Conservation (phyloP, 1,284 basidiomycete genomes). For the Lentinula novae-zelandiae region DNA sequence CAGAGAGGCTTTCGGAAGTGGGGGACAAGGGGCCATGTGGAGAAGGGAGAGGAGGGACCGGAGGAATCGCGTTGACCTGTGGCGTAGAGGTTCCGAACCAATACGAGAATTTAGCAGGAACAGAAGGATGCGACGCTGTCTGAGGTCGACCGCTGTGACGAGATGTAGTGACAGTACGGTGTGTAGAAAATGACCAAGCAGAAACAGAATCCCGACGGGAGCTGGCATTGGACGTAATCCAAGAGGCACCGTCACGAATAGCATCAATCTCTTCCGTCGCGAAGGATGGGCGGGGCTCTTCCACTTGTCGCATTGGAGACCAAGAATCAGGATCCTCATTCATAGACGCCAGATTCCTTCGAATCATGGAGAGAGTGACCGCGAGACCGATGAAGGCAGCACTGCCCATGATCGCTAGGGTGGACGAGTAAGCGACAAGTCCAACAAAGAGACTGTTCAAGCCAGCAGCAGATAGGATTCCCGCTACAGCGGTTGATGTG, state of each 20-base stretch:
- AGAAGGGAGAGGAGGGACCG: conserved; percentile 62
- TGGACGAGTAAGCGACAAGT: conserved; percentile 51
- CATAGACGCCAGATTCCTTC: conserved; percentile 53
- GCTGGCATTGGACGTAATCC: conserved; percentile 65
- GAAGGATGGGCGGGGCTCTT: conserved; percentile 56
- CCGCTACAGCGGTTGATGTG: conserved; percentile 55
- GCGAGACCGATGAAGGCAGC: conserved; percentile 52
- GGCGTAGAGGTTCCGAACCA: conserved; percentile 51
- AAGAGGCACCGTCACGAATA: conserved; percentile 66
- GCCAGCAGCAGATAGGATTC: conserved; percentile 50
- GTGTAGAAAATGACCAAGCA: conserved; percentile 68
- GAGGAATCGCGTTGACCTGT: conserved; percentile 41
- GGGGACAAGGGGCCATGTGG: conserved; percentile 47
- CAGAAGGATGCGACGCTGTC: conserved; percentile 39
- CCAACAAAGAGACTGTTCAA: conserved; percentile 57
- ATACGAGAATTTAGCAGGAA: conserved; percentile 54
- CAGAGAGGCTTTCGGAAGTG: conserved; percentile 35
- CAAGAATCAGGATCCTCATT: conserved; percentile 49
- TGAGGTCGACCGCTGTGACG: conserved; percentile 34
- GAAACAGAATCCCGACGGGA: conserved; percentile 59
- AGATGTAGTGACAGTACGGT: conserved; percentile 43
- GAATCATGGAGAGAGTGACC: conserved; percentile 56
- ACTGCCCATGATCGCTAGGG: conserved; percentile 47
- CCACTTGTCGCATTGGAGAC: conserved; percentile 47
- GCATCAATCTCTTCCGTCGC: conserved; percentile 65